phyloP scores from a whole-genome alignment of 2,329 filamentous ascomycete species.

The Fusarium musae region DNA sequence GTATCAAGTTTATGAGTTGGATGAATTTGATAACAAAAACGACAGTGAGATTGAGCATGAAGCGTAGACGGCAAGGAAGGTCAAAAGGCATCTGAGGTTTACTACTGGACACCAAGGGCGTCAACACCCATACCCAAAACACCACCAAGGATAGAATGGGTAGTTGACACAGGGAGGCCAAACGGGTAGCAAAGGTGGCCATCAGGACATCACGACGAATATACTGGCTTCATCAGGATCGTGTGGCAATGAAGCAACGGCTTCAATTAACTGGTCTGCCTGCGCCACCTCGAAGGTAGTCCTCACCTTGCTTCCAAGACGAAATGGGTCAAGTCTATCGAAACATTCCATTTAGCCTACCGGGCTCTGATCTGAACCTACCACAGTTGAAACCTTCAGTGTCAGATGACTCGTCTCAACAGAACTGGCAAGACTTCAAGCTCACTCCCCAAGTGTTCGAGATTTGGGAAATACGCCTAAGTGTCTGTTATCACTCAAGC shows the following conservation, averaged over 20 bases:
- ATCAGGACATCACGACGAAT: not conserved
- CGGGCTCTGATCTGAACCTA: not conserved
- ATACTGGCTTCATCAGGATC: not conserved
- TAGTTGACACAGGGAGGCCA: conserved; percentile 70
- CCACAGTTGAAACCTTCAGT: not conserved
- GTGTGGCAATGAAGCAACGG: not conserved
- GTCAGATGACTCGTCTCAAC: not conserved
- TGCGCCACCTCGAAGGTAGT: not conserved
- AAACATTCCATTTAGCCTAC: not conserved
- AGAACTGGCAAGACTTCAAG: not conserved
- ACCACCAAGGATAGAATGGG: conserved; percentile 70
- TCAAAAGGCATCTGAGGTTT: accelerated
- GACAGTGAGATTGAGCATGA: not conserved
- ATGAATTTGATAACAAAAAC: too few species aligned
- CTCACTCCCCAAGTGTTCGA: too few species aligned
- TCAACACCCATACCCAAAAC: conserved; percentile 70
- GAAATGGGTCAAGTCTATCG: too few species aligned
- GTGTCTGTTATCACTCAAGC: too few species aligned
- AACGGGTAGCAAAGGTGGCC: conserved; percentile 60
- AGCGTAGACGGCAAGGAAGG: not conserved
- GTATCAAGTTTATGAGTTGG: too few species aligned
- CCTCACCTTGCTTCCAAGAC: not conserved
- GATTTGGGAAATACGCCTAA: too few species aligned
- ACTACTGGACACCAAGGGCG: conserved; percentile 54
- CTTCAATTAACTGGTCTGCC: not conserved